Base-by-base conservation (phyloP, 2,329 filamentous ascomycete species). In the Colletotrichum theobromicola region DNA sequence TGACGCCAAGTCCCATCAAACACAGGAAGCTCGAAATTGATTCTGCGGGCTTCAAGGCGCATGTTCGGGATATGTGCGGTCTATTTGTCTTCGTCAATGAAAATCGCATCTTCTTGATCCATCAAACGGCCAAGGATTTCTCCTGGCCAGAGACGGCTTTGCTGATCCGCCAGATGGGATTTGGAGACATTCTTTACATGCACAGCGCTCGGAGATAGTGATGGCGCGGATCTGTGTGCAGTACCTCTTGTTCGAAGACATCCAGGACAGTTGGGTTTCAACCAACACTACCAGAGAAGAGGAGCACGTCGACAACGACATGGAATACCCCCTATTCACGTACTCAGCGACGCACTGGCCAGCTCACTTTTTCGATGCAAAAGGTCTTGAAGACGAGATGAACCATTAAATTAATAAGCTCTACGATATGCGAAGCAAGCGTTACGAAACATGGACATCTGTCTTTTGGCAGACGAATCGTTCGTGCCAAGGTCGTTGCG, bases 51-150 rank as follows among this genome's bases (percentile, higher is more conserved):
- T 8, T 63, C 16, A 70, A 63, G 21, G 16, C 37, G 8, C 24
- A 30, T 16, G 53, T 70, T 18, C 67, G 67, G 28, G 10, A 55
- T 58, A 57, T 70, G 32, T 70, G 58, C 28, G 67, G 67, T 1
- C 67, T 70, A 7, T 70, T 70, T 21, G 57, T 70, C 5, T 70
- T 70, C 30, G 30, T 70, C n/a, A 63, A 46, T 37, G 67, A 70
- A n/a, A 28, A 37, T 21, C 58, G 58, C 18, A 21, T 70, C 26
- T 63, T 62, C 37, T 24, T 70, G n/a, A 63, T 70, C 2, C 67
- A 70, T 18, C 57, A 70, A 35, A 67, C 65, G 65, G 65, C 65
- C 30, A 67, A 67, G 28, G 65, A n/a, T 67, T 67, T 37, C 42
- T 70, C 7, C 26, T 63, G 28, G 66, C 66, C n/a, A 62, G n/a